Evolutionary conservation across 2,329 filamentous ascomycete genomes (phyloP), one percentile per base, ranked within the genome.

Genomic region (Penicillium janthinellum): DNA sequence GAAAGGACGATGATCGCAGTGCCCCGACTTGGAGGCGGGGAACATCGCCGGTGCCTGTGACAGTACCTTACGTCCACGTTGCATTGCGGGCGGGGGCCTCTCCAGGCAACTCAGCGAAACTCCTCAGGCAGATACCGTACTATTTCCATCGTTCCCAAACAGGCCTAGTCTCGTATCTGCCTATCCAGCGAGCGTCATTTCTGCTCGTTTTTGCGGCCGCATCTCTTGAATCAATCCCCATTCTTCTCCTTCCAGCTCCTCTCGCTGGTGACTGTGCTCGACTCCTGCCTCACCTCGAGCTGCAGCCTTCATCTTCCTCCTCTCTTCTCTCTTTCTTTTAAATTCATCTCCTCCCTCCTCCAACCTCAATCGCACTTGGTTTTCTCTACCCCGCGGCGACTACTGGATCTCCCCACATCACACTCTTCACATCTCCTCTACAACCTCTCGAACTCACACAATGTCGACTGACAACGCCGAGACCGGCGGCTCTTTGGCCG

Each of bases 401-500:
- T 31, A 8, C 11, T 28, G 12, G 10, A n/a, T 5, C 15, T 38
- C 6, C 22, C 20, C 25, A 28, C 2, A 10, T 38, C 15, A 49
- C 47, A 20, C 22, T 44, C 35, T 39, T 7, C 34, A 41, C 1
- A 20, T n/a, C 45, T 11, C n/a, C 48, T 31, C 28, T 14, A 31
- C 31, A 34, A 45, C 15, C 5, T 25, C 3, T 31, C 20, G 35
- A 45, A 2, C 20, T 20, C 12, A 45, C 38, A 54, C 49, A 39
- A 81, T 81, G 79, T 71, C 78, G 17, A 72, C 76, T 20, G 76
- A 79, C 57, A 63, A 64, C 15, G 54, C 66, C 25, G 66, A 72
- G 42, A 60, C 67, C n/a, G 71, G 69, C 51, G 74, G 73, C 41
- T 80, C 80, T 35, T 74, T 84, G 52, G 80, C 75, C 22, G 80